Evolutionary conservation across 768 basidiomycete genomes (phyloP).

Genomic region (Mycena rebaudengoi): DNA sequence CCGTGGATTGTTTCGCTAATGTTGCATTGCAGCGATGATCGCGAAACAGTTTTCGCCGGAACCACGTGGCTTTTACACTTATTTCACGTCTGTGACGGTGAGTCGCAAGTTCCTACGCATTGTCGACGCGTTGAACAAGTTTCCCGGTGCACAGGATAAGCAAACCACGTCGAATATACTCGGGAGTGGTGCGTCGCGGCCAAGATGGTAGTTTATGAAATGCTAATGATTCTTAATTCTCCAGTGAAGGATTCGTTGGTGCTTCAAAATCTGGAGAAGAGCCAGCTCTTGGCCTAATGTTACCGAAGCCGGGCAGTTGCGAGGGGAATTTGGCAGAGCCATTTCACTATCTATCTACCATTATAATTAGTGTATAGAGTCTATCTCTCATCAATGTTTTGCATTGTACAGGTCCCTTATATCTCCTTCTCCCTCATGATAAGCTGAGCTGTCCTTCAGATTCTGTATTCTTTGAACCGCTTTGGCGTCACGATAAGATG

Average conservation of each 20-base stretch:
- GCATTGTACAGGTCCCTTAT: too few species aligned
- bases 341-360: too few species aligned
- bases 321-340: too few species aligned
- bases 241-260: conserved; percentile 76
- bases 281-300: too few species aligned
- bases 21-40: conserved; percentile 48
- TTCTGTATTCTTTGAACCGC: too few species aligned
- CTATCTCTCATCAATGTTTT: too few species aligned
- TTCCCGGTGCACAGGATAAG: conserved; percentile 54
- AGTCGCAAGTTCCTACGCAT: too few species aligned
- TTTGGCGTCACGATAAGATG: too few species aligned
- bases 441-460: too few species aligned
- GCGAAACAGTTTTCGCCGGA: conserved; percentile 66
- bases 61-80: conserved; percentile 69
- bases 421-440: too few species aligned
- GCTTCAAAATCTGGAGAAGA: conserved; percentile 62
- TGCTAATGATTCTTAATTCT: conserved; percentile 11
- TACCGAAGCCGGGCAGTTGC: too few species aligned
- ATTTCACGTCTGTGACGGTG: conserved; percentile 79
- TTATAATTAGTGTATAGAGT: too few species aligned
- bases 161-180: conserved; percentile 68
- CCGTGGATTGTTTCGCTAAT: neutral
- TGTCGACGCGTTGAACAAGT: neutral
- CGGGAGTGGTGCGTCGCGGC: conserved; percentile 56
- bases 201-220: neutral